Evolutionary conservation across 352 stramenopile genomes (phyloP).

Genomic region (Globisporangium recalcitrans): DNA sequence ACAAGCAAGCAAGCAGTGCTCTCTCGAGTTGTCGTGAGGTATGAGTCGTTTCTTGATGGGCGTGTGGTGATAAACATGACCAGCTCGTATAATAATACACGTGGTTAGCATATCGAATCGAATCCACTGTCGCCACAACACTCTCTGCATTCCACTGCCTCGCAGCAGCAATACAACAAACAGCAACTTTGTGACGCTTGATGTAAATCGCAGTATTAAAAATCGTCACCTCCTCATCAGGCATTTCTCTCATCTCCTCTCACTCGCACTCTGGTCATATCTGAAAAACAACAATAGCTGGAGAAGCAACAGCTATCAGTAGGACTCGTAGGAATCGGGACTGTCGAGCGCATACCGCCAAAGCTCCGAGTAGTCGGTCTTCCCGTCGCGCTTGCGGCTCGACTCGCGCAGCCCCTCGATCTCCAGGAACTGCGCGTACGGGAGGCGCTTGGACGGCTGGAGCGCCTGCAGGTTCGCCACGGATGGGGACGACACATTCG

Average conservation of each 20-base stretch:
- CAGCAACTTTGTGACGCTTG: too few relatives aligned
- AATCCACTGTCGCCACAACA: too few relatives aligned
- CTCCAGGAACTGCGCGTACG: slow-evolving; percentile 76
- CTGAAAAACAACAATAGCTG: neutral
- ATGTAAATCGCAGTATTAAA: neutral
- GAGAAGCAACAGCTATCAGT: neutral
- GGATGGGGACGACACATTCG: neutral
- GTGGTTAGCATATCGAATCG: too few relatives aligned
- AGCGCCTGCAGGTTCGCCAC: slow-evolving; percentile 22
- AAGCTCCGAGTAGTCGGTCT: slow-evolving; percentile 38
- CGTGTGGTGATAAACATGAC: too few relatives aligned
- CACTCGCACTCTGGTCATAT: neutral
- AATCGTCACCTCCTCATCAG: neutral
- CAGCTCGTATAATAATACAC: too few relatives aligned
- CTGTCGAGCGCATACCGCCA: slow-evolving; percentile 17
- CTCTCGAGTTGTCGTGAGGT: too few relatives aligned
- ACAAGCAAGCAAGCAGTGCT: too few relatives aligned
- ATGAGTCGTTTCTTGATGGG: too few relatives aligned
- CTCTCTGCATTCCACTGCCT: too few relatives aligned
- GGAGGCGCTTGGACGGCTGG: slow-evolving; percentile 49
- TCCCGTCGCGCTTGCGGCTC: slow-evolving; percentile 32
- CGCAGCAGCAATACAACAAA: too few relatives aligned
- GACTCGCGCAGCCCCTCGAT: slow-evolving; percentile 80
- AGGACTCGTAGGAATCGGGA: slow-evolving; percentile 1
- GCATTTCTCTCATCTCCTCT: neutral